Evolutionary conservation across 257 asterid genomes (phyloP).

Genomic region (Buddleja alternifolia): DNA sequence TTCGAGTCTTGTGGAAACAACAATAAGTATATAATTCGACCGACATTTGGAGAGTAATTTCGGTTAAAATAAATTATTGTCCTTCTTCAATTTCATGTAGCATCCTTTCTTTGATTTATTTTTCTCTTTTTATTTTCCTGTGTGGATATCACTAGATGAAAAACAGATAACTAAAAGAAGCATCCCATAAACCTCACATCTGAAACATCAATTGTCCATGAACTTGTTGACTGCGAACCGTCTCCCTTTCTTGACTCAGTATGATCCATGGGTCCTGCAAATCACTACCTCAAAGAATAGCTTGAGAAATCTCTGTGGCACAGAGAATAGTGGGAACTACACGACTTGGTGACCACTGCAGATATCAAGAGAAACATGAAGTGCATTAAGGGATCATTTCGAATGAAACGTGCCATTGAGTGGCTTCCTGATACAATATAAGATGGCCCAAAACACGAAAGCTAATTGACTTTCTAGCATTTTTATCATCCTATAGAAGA

Average conservation of each 20-base stretch:
- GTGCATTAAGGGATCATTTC: not conserved
- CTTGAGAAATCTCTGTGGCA: too few species aligned
- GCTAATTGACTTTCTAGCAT: too few species aligned
- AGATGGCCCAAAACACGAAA: not conserved
- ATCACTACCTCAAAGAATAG: constrained; percentile 9
- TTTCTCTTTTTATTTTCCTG: too few species aligned
- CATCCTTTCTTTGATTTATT: too few species aligned
- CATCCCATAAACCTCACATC: constrained; percentile 38
- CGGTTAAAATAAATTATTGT: too few species aligned
- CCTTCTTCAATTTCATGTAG: not conserved
- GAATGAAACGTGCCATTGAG: not conserved
- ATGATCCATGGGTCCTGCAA: constrained; percentile 43
- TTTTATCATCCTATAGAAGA: not conserved
- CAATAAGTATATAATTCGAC: not conserved
- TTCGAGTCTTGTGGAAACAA: not conserved
- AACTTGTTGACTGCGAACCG: constrained; percentile 21
- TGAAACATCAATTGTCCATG: constrained; percentile 37
- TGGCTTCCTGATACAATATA: not conserved
- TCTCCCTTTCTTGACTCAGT: constrained; percentile 30
- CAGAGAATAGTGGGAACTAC: too few species aligned
- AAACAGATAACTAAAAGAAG: not conserved
- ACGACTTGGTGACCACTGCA: too few species aligned
- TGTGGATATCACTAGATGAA: constrained; percentile 4
- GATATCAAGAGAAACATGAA: not conserved
- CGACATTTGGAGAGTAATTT: too few species aligned